Base-by-base conservation (phyloP, 1,284 basidiomycete species). In the Naganishia albida region DNA sequence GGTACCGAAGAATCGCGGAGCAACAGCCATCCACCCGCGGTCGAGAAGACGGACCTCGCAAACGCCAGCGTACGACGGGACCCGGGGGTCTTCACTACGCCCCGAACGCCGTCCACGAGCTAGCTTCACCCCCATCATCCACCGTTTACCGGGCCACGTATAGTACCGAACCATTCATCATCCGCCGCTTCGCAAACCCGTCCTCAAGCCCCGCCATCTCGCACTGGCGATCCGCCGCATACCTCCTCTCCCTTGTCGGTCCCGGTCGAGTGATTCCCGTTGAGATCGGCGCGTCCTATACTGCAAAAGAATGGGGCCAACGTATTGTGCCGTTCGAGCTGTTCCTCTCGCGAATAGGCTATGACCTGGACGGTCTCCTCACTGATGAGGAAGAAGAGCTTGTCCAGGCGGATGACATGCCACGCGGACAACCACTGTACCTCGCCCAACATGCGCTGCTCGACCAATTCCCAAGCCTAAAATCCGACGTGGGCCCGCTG, bases 361-460 rank as follows among this genome's bases (percentile, higher is more conserved):
- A 81, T 66, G 73, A 82, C 49, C 80, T 67, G 23, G 20, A 15
- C 3, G 28, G 25, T 23, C n/a, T 54, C 28, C 25, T 6, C 57
- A 46, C 23, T 20, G 62, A 60, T 1, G 49, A 53, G 28, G 66
- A 64, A 2, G 43, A 60, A n/a, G 38, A 6, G 10, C 34, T 34
- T 18, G 30, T 39, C 4, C 52, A 52, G 6, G 26, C 28, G 4
- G 40, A 28, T 15, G 39, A 39, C 12, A 10, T 53, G 20, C 54
- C 40, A 10, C 30, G 4, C 7, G 26, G 26, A 7, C 20, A 26
- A 25, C 75, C 77, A 15, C 72, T 88, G n/a, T 99, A 99, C 77
- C 85, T 98, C 39, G 95, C 95, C 0, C 95, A 99, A 73, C 88
- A 98, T 77, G 84, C 87, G 69, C 83, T 99, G 7, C 83, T 94